These are phyloP conservation scores for Lipomyces oligophaga DNA, from an alignment of 805 yeast species.

Conservation along the genomic window DNA sequence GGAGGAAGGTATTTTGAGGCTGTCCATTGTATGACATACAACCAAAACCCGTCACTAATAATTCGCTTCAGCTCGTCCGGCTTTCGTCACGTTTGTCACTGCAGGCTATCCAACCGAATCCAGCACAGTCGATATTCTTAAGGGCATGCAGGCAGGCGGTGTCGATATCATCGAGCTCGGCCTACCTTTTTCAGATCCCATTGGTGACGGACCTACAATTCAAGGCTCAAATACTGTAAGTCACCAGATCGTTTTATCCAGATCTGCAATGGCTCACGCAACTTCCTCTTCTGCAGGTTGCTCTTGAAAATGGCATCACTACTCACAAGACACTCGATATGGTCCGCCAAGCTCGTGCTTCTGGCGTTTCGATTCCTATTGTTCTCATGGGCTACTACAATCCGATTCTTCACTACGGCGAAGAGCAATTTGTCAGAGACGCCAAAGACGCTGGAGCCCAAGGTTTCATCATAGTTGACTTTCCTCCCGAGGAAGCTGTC, in stretches of 20 bases:
- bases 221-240: slow-evolving; percentile 72
- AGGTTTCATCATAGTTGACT: slow-evolving; percentile 90
- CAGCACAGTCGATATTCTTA: slow-evolving; percentile 80
- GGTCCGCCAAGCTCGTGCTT: slow-evolving; percentile 68
- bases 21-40: neutral
- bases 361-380: slow-evolving; percentile 84
- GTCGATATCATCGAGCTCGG: slow-evolving; percentile 94
- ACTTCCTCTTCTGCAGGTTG: slow-evolving; percentile 36
- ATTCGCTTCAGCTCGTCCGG: slow-evolving; percentile 60
- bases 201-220: slow-evolving; percentile 97
- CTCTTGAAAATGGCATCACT: slow-evolving; percentile 79
- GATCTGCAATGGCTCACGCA: neutral
- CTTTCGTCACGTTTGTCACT: slow-evolving; percentile 86
- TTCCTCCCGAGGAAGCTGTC: slow-evolving; percentile 97
- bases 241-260: neutral
- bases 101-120: slow-evolving; percentile 90
- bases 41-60: neutral
- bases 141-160: slow-evolving; percentile 91
- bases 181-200: slow-evolving; percentile 95
- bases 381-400: slow-evolving; percentile 97
- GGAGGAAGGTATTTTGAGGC: slow-evolving; percentile 15
- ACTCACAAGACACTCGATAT: slow-evolving; percentile 65
- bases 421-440: slow-evolving; percentile 71
- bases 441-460: slow-evolving; percentile 88
- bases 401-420: slow-evolving; percentile 88